Percentiles rank a stretch among this genome's conserved stretches.
These are phyloP conservation scores for Pseudomonodictys pantanalensis DNA, from an alignment of 495 filamentous ascomycete genomes.

Conservation along the genomic window DNA sequence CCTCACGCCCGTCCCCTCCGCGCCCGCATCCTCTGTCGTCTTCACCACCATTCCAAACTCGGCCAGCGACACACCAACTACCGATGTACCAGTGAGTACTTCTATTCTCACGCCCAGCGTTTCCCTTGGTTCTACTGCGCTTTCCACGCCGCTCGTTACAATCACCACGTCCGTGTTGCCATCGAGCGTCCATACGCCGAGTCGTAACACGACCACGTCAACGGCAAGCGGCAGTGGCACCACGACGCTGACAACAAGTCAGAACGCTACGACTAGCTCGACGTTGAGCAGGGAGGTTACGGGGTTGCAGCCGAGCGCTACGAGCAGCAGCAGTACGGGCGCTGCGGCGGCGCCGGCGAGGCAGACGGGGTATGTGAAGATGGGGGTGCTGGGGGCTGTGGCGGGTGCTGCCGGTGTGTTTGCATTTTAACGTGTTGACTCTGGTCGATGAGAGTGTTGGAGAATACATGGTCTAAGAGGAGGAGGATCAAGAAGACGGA, in stretches of 20 bases:
- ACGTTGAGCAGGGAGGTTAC: too few relatives aligned
- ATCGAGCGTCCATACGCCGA: too few relatives aligned
- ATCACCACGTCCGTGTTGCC: too few relatives aligned
- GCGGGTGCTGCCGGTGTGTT: conserved; percentile 10
- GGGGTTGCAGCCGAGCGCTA: background rate
- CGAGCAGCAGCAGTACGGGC: background rate
- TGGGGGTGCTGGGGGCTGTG: background rate
- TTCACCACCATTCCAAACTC: too few relatives aligned
- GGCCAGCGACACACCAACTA: too few relatives aligned
- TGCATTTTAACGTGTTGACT: background rate
- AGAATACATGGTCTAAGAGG: background rate
- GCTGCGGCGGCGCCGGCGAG: background rate
- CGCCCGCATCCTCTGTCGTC: too few relatives aligned
- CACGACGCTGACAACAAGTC: background rate
- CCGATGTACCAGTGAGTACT: too few relatives aligned
- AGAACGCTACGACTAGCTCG: background rate
- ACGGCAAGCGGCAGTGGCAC: background rate
- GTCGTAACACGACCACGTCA: too few relatives aligned
- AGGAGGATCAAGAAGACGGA: background rate
- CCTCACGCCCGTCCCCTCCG: too few relatives aligned
- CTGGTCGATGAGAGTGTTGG: background rate
- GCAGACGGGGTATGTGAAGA: background rate
- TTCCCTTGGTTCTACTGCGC: background rate
- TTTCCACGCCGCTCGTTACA: background rate
- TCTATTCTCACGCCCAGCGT: background rate